These are phyloP conservation scores for Citrus reticulata DNA, from an alignment of 345 rosid genomes.

Conservation along the genomic window DNA sequence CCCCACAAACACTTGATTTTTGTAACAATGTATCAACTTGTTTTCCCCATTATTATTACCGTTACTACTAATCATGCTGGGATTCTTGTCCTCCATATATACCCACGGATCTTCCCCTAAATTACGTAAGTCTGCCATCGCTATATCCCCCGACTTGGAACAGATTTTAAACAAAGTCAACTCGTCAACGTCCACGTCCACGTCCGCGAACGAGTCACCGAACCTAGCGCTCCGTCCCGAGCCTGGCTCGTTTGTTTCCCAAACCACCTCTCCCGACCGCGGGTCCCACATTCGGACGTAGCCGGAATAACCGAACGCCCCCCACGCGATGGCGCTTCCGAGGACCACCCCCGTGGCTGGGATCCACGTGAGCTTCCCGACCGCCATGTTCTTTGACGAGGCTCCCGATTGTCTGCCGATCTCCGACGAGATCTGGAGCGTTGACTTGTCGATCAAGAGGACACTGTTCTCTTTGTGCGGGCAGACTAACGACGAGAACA, in stretches of 20 bases:
- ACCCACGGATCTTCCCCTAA: conserved; percentile 87
- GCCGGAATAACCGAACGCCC: conserved; percentile 87
- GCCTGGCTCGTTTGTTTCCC: conserved; percentile 96
- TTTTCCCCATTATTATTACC: conserved; percentile 19
- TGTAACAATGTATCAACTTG: conserved; percentile 60
- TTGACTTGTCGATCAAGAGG: conserved; percentile 70
- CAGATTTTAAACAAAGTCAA: conserved; percentile 67
- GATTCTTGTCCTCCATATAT: conserved; percentile 60
- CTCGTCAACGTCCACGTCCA: conserved; percentile 55
- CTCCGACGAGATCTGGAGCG: conserved; percentile 57
- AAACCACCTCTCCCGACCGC: conserved; percentile 49
- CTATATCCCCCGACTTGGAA: conserved; percentile 85
- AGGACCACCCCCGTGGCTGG: conserved; percentile 40
- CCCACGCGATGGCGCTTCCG: conserved; percentile 54
- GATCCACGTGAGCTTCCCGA: conserved; percentile 71
- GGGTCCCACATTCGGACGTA: conserved; percentile 90
- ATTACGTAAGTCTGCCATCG: conserved; percentile 74
- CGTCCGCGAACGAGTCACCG: conserved; percentile 86
- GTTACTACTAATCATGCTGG: conserved; percentile 29
- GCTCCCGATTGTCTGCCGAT: conserved; percentile 68
- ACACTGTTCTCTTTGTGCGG: conserved; percentile 75
- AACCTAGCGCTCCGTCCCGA: conserved; percentile 84
- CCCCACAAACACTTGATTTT: conserved; percentile 69
- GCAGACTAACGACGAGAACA: conserved; percentile 73
- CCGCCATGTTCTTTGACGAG: conserved; percentile 53